These are phyloP conservation scores for Collybia sordida DNA, from an alignment of 768 basidiomycete species.

Conservation along the genomic window DNA sequence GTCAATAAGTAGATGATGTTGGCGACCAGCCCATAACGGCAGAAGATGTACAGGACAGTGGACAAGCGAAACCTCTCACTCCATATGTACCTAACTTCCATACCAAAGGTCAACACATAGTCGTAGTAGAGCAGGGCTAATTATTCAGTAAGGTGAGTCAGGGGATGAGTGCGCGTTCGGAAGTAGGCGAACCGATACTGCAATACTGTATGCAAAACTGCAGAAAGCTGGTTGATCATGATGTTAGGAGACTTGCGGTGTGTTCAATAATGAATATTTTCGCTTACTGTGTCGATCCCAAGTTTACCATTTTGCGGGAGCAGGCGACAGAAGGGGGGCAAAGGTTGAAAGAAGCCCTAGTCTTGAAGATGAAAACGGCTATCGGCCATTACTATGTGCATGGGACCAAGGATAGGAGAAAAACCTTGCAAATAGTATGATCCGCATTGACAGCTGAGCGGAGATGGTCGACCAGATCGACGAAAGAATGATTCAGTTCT, in stretches of 20 bases:
- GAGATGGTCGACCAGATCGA: too few relatives aligned
- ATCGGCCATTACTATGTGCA: too few relatives aligned
- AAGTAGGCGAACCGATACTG: constrained; percentile 14
- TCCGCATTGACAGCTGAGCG: too few relatives aligned
- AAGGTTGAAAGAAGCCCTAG: too few relatives aligned
- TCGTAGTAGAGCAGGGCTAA: constrained; percentile 31
- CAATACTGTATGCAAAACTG: constrained; percentile 20
- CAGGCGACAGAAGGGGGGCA: too few relatives aligned
- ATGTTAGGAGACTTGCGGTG: background rate
- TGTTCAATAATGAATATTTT: too few relatives aligned
- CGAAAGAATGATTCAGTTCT: too few relatives aligned
- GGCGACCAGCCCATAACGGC: constrained; percentile 25
- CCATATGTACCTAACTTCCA: constrained; percentile 27
- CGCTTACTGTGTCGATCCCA: background rate
- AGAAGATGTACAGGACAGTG: constrained; percentile 22
- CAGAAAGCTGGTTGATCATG: constrained; percentile 15
- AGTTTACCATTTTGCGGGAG: too few relatives aligned
- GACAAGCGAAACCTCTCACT: constrained; percentile 15
- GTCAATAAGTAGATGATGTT: constrained; percentile 25
- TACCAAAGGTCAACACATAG: constrained; percentile 28
- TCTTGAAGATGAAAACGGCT: too few relatives aligned
- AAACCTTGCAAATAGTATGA: too few relatives aligned
- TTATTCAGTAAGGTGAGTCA: background rate
- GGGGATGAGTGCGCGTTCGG: background rate
- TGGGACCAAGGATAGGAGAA: too few relatives aligned